Percentiles rank a stretch among this genome's conserved stretches.
Evolutionary conservation across 1,284 basidiomycete species (phyloP).

Genomic region (Athelia sp.): DNA sequence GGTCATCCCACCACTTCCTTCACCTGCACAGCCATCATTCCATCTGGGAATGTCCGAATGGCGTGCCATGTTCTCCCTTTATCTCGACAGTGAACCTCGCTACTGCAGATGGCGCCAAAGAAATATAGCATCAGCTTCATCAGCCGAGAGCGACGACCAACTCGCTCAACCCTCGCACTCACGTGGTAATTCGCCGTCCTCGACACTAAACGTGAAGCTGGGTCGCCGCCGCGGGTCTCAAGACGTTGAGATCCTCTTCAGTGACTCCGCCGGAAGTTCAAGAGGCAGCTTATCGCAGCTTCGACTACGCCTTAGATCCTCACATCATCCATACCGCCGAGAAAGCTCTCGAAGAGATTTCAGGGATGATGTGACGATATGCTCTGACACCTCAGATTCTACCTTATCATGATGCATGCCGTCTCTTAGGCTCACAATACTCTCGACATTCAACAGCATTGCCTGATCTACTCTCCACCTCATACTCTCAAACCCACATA

Average conservation of each 20-base stretch:
- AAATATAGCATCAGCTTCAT: neutral
- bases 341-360: neutral
- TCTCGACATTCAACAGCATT: no score
- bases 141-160: no score
- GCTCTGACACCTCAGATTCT: neutral
- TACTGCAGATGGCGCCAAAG: neutral
- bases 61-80: neutral
- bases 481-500: no score
- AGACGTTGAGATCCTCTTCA: neutral
- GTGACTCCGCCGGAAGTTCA: neutral
- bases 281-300: neutral
- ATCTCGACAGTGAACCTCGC: neutral
- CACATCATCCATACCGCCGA: neutral
- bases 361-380: neutral
- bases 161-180: neutral
- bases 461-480: no score
- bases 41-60: neutral
- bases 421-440: no score
- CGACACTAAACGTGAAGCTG: neutral
- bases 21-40: neutral
- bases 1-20: neutral
- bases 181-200: neutral
- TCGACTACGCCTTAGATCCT: neutral
- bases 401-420: neutral
- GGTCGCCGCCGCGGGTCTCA: neutral